Base-by-base conservation (phyloP, 2,329 filamentous ascomycete species). In the Capronia coronata region DNA sequence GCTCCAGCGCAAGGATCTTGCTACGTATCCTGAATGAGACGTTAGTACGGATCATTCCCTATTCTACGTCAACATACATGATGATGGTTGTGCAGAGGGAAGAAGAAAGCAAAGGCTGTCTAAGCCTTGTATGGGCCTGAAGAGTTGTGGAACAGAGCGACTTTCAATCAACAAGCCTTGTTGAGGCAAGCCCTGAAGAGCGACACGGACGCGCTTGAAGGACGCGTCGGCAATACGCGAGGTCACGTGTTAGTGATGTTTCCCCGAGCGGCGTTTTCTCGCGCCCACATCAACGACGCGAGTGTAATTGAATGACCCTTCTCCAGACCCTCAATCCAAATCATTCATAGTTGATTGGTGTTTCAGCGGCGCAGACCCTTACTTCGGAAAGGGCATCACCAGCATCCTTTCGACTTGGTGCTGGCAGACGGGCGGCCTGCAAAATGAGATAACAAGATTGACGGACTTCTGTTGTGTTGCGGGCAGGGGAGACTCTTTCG, bases 21-120 rank as follows among this genome's bases (percentile, higher is more conserved):
- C 65, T 63, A 51, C 68, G 69, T 63, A 61, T 59, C 59, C 59
- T 61, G 21, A 13, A 27, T 9, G 30, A 6, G 23, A 7, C 18
- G 35, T 54, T 16, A 54, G 46, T 29, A 46, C 16, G 8, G 14
- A 34, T n/a, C 27, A 9, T 35, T 3, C 3, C n/a, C n/a, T 14
- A 5, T 18, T 21, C 7, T 3, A 14, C 8, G 23, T 22, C 10
- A 25, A 4, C 40, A 43, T 43, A 43, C 40, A 43, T 43, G 40
- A 14, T 19, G 19, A 18, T 14, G 3, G 23, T n/a, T 6, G 9
- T 6, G 34, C 5, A 9, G 34, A 19, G 5, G 4, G 11, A 19
- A 37, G 25, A 19, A 8, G 10, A 27, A 27, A 27, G 10, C 23
- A 27, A 27, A 27, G 30, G 13, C 30, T 34, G n/a, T 34, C 30